Evolutionary conservation across 768 basidiomycete genomes (phyloP), one percentile per base, ranked within the genome.

Genomic region (Macrocybe gigantea): DNA sequence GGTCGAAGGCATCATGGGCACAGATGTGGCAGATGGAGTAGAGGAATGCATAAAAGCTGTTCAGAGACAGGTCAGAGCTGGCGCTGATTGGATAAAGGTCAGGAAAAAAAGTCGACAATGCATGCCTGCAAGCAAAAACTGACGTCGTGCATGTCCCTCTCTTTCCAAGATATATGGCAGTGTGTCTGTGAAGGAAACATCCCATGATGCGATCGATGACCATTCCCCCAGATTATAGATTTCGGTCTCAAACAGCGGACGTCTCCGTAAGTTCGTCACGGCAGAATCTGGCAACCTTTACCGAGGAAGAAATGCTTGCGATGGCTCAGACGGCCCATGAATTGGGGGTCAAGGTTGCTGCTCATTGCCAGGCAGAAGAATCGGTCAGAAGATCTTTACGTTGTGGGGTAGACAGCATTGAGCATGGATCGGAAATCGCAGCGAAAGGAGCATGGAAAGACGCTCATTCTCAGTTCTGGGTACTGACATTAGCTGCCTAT

Each of bases 71-170:
- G 72, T 85, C 47, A 82, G 82, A 31, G 75, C 78, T 9, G 81
- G 81, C 6, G 77, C 82, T 4, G 83, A 85, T 61, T 82, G 77
- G 78, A 80, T 85, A 53, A 83, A 84, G 73, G 77, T 78, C 49
- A 15, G 41, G 40, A 46, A 11, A 35, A 10, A 11, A 13, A 2
- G 3, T 5, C n/a, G 41, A n/a, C 9, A 22, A 29, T 11, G 22
- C 7, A 44, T 13, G 8, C 29, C 29, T 13, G 22, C 12, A 13
- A 12, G 22, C 41, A 7, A 11, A 6, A 51, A 35, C 6, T 40
- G 29, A 13, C 13, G 8, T 37, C 10, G 38, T 33, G 31, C 33
- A 30, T 36, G 7, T 41, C 12, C 44, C 5, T 36, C 44, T 14
- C 45, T 43, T 5, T 13, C 12, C 49, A 22, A 78, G 82, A 73